Conservation (phyloP, 768 basidiomycete genomes). For the Scleroderma bovista region DNA sequence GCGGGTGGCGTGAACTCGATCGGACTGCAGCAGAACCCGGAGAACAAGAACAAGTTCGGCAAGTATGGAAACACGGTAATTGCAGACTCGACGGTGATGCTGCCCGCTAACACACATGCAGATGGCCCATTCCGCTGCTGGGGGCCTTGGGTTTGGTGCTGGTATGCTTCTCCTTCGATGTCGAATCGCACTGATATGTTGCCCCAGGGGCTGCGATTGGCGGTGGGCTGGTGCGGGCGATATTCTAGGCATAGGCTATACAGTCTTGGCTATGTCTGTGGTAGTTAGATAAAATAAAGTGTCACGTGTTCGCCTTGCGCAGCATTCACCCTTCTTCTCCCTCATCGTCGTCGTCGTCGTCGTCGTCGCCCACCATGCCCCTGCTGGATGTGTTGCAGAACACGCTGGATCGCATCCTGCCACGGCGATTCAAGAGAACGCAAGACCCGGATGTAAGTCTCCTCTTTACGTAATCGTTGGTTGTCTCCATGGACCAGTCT, state of each 20-base stretch:
- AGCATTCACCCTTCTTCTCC: neutral
- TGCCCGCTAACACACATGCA: too few relatives aligned
- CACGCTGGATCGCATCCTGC: conserved; percentile 26
- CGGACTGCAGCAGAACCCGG: conserved; percentile 23
- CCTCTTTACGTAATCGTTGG: conserved; percentile 28
- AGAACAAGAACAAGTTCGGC: conserved; percentile 58
- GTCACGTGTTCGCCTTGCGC: neutral
- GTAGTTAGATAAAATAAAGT: neutral
- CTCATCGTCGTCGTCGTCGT: neutral
- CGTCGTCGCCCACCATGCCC: conserved; percentile 13
- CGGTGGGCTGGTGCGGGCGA: conserved; percentile 42
- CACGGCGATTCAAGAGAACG: conserved; percentile 5
- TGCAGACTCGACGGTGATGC: conserved; percentile 1
- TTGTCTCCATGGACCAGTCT: conserved; percentile 35
- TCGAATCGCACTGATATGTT: neutral
- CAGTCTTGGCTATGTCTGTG: neutral
- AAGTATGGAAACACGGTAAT: conserved; percentile 53
- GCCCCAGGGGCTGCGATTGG: conserved; percentile 47
- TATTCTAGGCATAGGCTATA: conserved; percentile 31
- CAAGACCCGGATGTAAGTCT: conserved; percentile 53
- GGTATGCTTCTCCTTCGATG: conserved; percentile 35
- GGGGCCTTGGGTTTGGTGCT: conserved; percentile 75
- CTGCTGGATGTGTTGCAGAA: conserved; percentile 26
- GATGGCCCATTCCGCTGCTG: conserved; percentile 58
- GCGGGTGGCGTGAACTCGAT: conserved; percentile 25